Base-by-base conservation (phyloP, 2,329 filamentous ascomycete species). In the Calonectria henricotiae region DNA sequence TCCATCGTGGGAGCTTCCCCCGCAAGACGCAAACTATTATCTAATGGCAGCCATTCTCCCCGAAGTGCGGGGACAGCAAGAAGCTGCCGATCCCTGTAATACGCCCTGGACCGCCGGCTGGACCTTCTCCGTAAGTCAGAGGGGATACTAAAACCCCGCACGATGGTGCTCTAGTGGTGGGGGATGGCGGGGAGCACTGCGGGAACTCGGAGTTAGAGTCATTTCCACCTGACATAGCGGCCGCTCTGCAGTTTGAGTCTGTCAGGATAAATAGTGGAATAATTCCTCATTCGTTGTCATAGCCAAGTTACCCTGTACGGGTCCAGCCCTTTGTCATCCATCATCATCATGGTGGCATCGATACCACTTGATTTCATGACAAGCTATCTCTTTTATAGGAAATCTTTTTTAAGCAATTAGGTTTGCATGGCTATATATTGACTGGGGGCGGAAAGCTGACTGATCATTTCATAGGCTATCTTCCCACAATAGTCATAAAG, bases 131-230 rank as follows among this genome's bases (percentile, higher is more conserved):
- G 35, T 8, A 37, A 3, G 12, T 11, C 35, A 37, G 5, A 37
- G 35, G 11, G 6, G n/a, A 65, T 20, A 44, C 58, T 46, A 37
- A 44, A 37, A 37, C 41, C 39, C 49, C 47, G 25, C 55, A 32
- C 55, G 37, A 43, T 20, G 49, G 13, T 5, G 30, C 32, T 2
- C 9, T 20, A 27, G 37, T 30, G 23, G 25, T 17, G n/a, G n/a
- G 5, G 25, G 9, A 43, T 43, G 46, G 62, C 37, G 62, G 62
- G 46, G 62, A 35, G 44, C 30, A 39, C 30, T 41, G 46, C 20
- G 30, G 20, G 49, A 39, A 13, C 4, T 20, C 62, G 62, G 62
- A 43, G 11, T 44, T 64, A 43, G 39, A 9, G 37, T 65, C 62
- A 58, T 64, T 20, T 64, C 27, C 23, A 27, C 5, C 27, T 12